These are phyloP conservation scores for Fusarium paranaense DNA, from an alignment of 2,329 filamentous ascomycete genomes.

Conservation along the genomic window DNA sequence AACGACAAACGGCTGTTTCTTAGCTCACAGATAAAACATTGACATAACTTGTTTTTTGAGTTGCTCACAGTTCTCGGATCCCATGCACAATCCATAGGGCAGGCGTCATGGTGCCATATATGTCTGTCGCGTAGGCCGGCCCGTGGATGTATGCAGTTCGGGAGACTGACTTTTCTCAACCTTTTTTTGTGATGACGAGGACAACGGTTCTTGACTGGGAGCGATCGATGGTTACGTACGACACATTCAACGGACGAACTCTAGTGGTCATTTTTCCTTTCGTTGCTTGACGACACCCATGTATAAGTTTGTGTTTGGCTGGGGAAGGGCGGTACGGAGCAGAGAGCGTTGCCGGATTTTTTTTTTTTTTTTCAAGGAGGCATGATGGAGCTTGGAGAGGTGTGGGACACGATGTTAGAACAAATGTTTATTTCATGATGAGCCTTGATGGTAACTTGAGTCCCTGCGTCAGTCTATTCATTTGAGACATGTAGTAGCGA, in stretches of 20 bases:
- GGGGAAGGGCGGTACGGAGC: slow-evolving; percentile 1
- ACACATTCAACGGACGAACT: slow-evolving; percentile 35
- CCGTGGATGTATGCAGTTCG: slow-evolving; percentile 34
- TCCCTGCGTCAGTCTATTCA: not conserved
- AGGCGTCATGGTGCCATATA: slow-evolving; percentile 27
- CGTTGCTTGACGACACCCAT: slow-evolving; percentile 35
- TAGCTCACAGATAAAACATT: slow-evolving; percentile 56
- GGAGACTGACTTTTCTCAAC: slow-evolving; percentile 29
- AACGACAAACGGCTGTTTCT: slow-evolving; percentile 57
- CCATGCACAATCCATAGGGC: slow-evolving; percentile 36
- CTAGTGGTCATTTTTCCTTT: slow-evolving; percentile 20
- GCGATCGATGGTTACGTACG: slow-evolving; percentile 21
- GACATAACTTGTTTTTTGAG: slow-evolving; percentile 47
- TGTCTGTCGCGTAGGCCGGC: slow-evolving; percentile 40
- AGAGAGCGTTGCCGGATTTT: slow-evolving; percentile 25
- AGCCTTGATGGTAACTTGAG: not conserved
- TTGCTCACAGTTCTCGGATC: slow-evolving; percentile 40
- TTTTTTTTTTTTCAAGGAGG: not conserved
- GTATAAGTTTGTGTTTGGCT: slow-evolving; percentile 38
- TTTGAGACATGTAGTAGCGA: not conserved
- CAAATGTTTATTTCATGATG: slow-evolving; percentile 24
- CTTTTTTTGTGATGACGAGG: slow-evolving; percentile 35
- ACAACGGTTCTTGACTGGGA: slow-evolving; percentile 31
- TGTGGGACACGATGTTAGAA: slow-evolving; percentile 25
- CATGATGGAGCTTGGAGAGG: slow-evolving; percentile 8